Conservation (phyloP, 176 grass and related monocot species). For the Triticum aestivum region IWGSC_CS_RefSeq_v2.1 NC_057804.1:25560971-25561470, state of each 20-base stretch:
- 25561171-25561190: neutral
- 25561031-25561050: no score
- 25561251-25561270: slow-evolving; percentile 55
- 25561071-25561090: neutral
- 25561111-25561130: neutral
- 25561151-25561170: neutral
- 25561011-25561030: neutral
- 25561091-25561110: neutral
- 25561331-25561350: neutral
- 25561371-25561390: slow-evolving; percentile 45
- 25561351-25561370: slow-evolving; percentile 44
- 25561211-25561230: slow-evolving; percentile 63
- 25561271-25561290: slow-evolving; percentile 17
- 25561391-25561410: slow-evolving; percentile 74
- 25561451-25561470: slow-evolving; percentile 10
- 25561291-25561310: neutral
- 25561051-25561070: neutral
- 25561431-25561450: slow-evolving; percentile 83
- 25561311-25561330: neutral
- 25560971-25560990: neutral
- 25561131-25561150: neutral
- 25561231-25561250: slow-evolving; percentile 52
- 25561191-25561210: slow-evolving; percentile 56
- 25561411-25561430: slow-evolving; percentile 82
- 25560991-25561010: neutral